These are phyloP conservation scores for Apiotrichum akiyoshidainum DNA, from an alignment of 1,284 basidiomycete species.

Conservation along the genomic window DNA sequence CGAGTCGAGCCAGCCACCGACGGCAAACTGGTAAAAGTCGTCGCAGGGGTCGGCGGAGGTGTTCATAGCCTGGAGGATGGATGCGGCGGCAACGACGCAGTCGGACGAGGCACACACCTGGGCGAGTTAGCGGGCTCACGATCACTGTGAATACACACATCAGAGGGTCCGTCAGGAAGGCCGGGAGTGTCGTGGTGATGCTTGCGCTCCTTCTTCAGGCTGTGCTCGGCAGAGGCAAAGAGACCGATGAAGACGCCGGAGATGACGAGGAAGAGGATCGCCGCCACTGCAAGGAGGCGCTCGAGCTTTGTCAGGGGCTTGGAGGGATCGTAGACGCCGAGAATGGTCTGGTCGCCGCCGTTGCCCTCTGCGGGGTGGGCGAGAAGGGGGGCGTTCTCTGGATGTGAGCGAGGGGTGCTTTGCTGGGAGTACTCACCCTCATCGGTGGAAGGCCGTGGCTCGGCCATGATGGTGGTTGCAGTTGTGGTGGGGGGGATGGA, in stretches of 20 bases:
- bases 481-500: neutral
- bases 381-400: slow-evolving; percentile 52
- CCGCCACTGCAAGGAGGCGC: slow-evolving; percentile 71
- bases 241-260: slow-evolving; percentile 85
- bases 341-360: slow-evolving; percentile 22
- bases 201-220: slow-evolving; percentile 58
- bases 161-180: neutral
- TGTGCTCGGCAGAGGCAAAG: slow-evolving; percentile 80
- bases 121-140: slow-evolving; percentile 1
- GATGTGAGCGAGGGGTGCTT: too few species aligned
- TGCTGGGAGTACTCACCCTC: slow-evolving; percentile 34
- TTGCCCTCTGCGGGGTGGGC: slow-evolving; percentile 21
- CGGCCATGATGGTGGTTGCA: slow-evolving; percentile 32
- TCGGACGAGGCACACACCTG: slow-evolving; percentile 72
- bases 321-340: slow-evolving; percentile 39
- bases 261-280: slow-evolving; percentile 73
- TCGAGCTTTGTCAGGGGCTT: slow-evolving; percentile 78
- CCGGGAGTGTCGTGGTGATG: slow-evolving; percentile 28
- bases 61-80: slow-evolving; percentile 78
- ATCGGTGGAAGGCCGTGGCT: slow-evolving; percentile 49
- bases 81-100: slow-evolving; percentile 79
- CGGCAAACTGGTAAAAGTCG: slow-evolving; percentile 85
- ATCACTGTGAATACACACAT: slow-evolving; percentile 18
- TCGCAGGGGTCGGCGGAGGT: slow-evolving; percentile 85
- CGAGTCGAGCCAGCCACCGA: slow-evolving; percentile 73